Conservation (phyloP, 129 eudicot genomes). For the Solidago caesia region DNA sequence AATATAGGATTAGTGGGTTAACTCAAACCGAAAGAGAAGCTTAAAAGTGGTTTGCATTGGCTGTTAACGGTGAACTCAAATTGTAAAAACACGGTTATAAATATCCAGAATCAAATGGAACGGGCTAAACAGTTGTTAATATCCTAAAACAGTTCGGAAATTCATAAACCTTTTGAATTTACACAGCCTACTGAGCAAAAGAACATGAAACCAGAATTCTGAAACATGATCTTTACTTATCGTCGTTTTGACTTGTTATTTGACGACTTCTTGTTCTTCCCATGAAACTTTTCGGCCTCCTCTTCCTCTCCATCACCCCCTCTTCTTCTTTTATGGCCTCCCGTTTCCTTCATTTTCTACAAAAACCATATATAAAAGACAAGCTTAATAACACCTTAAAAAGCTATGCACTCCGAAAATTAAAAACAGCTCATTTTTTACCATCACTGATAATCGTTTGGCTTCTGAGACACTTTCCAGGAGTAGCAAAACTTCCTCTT, state of each 20-base stretch:
- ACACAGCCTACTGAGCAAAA: too few relatives aligned
- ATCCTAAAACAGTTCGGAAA: too few relatives aligned
- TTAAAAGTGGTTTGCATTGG: too few relatives aligned
- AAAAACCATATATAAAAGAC: background rate
- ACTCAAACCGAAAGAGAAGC: too few relatives aligned
- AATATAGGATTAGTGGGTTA: too few relatives aligned
- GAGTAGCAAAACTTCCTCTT: slow-evolving; percentile 65
- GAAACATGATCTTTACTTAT: background rate
- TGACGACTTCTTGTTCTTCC: slow-evolving; percentile 46
- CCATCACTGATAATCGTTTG: slow-evolving; percentile 63
- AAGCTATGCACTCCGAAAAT: slow-evolving; percentile 1
- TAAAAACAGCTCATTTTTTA: slow-evolving; percentile 13
- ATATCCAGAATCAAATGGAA: too few relatives aligned
- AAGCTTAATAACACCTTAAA: background rate
- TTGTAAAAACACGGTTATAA: too few relatives aligned
- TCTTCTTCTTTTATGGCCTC: slow-evolving; percentile 48
- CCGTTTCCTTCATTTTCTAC: slow-evolving; percentile 70
- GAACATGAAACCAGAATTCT: too few relatives aligned
- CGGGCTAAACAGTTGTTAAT: too few relatives aligned
- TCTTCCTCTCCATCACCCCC: slow-evolving; percentile 56
- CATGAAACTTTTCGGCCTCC: slow-evolving; percentile 42
- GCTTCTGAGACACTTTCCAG: slow-evolving; percentile 78
- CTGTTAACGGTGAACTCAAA: too few relatives aligned
- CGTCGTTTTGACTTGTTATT: slow-evolving; percentile 44
- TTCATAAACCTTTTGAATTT: too few relatives aligned